Evolutionary conservation across 2,329 filamentous ascomycete genomes (phyloP).

Genomic region (Arthrobotrys sphaeroides): DNA sequence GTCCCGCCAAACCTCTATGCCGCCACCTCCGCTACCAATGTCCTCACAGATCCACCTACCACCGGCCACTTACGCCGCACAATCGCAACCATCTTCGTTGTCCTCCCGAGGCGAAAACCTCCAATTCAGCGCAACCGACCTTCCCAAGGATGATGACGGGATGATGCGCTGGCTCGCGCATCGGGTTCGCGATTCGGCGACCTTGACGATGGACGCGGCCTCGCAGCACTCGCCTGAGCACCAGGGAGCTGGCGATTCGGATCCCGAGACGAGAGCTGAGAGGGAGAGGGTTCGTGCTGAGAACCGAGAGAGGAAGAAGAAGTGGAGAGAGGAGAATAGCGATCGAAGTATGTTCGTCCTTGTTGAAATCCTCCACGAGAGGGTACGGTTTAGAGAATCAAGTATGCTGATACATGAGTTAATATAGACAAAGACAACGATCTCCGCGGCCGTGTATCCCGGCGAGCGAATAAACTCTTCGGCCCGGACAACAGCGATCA

Average conservation of each 20-base stretch:
- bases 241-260: constrained; percentile 24
- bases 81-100: not conserved
- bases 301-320: constrained; percentile 59
- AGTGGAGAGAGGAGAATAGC: constrained; percentile 59
- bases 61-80: not conserved
- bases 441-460: constrained; percentile 59
- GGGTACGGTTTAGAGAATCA: not conserved
- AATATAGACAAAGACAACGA: constrained; percentile 59
- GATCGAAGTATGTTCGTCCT: constrained; percentile 56
- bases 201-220: not conserved
- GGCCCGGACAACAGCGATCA: constrained; percentile 49
- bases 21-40: not conserved
- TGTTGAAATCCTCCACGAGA: not conserved
- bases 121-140: constrained; percentile 38
- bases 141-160: constrained; percentile 43
- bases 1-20: constrained; percentile 2
- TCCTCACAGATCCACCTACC: not conserved
- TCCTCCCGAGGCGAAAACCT: constrained; percentile 23
- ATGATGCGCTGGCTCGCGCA: constrained; percentile 53
- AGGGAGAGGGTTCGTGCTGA: constrained; percentile 58
- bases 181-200: constrained; percentile 41
- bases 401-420: not conserved
- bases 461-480: constrained; percentile 58
- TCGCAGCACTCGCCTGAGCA: constrained; percentile 55
- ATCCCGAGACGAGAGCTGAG: constrained; percentile 55